Percentiles rank a stretch among this genome's conserved stretches.
Evolutionary conservation across 208 protist genomes (phyloP).

Genomic region (Acanthamoeba lugdunensis): DNA sequence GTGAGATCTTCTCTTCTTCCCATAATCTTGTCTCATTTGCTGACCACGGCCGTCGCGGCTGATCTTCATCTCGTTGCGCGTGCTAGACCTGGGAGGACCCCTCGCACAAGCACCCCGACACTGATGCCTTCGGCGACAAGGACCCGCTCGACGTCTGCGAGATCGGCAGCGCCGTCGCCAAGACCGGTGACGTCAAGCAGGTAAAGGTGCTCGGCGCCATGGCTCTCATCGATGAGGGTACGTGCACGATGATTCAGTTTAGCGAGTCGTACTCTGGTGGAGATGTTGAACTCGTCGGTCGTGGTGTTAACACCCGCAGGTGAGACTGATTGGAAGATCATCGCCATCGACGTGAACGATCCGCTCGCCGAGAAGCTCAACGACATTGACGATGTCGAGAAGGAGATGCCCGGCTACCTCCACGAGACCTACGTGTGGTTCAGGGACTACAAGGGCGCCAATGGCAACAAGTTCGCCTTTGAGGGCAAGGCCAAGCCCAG

Average conservation of each 20-base stretch:
- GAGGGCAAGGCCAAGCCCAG: slow-evolving; percentile 84
- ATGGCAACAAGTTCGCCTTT: slow-evolving; percentile 87
- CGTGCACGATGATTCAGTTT: not conserved
- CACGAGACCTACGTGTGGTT: slow-evolving; percentile 86
- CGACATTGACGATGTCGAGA: slow-evolving; percentile 86
- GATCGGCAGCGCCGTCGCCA: slow-evolving; percentile 77
- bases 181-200: slow-evolving; percentile 76
- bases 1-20: not conserved
- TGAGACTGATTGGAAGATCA: slow-evolving; percentile 89
- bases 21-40: not conserved
- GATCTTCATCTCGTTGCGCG: not conserved
- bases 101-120: slow-evolving; percentile 78
- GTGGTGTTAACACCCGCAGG: slow-evolving; percentile 50
- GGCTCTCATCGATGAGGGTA: slow-evolving; percentile 87
- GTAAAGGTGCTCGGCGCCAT: slow-evolving; percentile 85
- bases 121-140: slow-evolving; percentile 85
- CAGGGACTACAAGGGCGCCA: slow-evolving; percentile 87
- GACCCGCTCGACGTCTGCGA: slow-evolving; percentile 88
- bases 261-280: too few relatives aligned
- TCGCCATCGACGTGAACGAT: slow-evolving; percentile 86
- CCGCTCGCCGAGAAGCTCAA: slow-evolving; percentile 85
- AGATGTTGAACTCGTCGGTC: not conserved
- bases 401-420: slow-evolving; percentile 81
- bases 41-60: not conserved
- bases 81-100: slow-evolving; percentile 87